Evolutionary conservation across 1,139 yeast genomes (phyloP).

Genomic region (Candida anutae): DNA sequence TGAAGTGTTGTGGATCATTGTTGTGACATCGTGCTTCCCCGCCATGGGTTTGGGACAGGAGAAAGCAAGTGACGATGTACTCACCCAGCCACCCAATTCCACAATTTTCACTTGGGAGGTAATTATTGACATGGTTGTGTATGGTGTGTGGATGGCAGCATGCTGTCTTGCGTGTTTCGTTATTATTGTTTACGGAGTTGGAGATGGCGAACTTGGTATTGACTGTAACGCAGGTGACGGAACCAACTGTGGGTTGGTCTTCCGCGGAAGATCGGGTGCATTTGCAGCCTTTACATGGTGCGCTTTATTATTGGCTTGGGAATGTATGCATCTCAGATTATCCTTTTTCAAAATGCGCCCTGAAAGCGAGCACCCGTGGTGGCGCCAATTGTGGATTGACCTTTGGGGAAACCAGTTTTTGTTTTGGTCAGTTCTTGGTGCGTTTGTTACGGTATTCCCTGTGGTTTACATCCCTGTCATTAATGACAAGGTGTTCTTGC

Average conservation of each 20-base stretch:
- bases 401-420: conserved; percentile 72
- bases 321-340: conserved; percentile 68
- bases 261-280: conserved; percentile 72
- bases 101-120: conserved; percentile 66
- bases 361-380: conserved; percentile 53
- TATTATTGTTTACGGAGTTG: conserved; percentile 57
- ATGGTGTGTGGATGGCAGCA: conserved; percentile 68
- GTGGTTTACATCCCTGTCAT: conserved; percentile 84
- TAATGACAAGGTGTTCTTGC: conserved; percentile 69
- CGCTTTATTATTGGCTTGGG: conserved; percentile 83
- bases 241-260: conserved; percentile 52
- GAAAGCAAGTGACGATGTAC: conserved; percentile 56
- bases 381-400: conserved; percentile 49
- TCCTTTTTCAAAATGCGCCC: conserved; percentile 75
- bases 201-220: conserved; percentile 59
- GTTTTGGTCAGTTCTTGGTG: conserved; percentile 77
- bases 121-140: conserved; percentile 63
- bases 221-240: conserved; percentile 45
- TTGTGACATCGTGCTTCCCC: conserved; percentile 74
- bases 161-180: conserved; percentile 66
- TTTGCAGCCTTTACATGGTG: conserved; percentile 91
- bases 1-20: conserved; percentile 74
- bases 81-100: conserved; percentile 58
- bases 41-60: conserved; percentile 85
- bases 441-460: conserved; percentile 70